Base-by-base conservation (phyloP, 768 basidiomycete species). In the Lactifluus hygrophoroides region DNA sequence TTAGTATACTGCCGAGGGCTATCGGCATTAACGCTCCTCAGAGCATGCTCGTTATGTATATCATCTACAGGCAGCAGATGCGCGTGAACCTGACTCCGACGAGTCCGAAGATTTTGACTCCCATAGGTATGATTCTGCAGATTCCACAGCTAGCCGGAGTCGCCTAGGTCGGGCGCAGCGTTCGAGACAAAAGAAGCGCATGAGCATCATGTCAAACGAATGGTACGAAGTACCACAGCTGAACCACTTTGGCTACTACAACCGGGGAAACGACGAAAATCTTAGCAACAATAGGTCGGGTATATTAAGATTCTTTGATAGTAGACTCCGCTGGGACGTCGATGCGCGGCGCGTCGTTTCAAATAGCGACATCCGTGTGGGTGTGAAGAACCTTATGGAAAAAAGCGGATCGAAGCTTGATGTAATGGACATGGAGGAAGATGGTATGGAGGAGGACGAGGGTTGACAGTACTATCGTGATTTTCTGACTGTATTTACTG, bases 31-130 rank as follows among this genome's bases (percentile, higher is more conserved):
- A 35, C 38, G 19, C 25, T 14, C 27, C 34, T 38, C 68, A 88
- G 86, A 86, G 70, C 84, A 88, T 50, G 76, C 81, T 9, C 77
- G 81, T 52, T 84, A 84, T 64, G 75, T 88, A 11, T 87, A 72
- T 61, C 54, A 62, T 42, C 46, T 69, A 1, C 70, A 71, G 47
- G 66, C 64, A 52, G n/a, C 54, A 28, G 64, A 66, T 43, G 64
- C 67, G 45, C 65, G 64, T 19, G 58, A 67, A 32, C 66, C 67
- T 8, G 66, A 69, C 10, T 66, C 70, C 10, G 53, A 58, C 27
- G 68, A 69, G 27, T 67, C 70, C 3, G 69, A 68, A 58, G 70
- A 70, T 35, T 38, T 57, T 14, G 69, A 67, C 17, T 64, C 66
- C 14, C 51, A 62, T n/a, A 51, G 48, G 14, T 58, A 65, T 49